Conservation (phyloP, 2,329 filamentous ascomycete genomes). For the Onygenales sp. region DNA sequence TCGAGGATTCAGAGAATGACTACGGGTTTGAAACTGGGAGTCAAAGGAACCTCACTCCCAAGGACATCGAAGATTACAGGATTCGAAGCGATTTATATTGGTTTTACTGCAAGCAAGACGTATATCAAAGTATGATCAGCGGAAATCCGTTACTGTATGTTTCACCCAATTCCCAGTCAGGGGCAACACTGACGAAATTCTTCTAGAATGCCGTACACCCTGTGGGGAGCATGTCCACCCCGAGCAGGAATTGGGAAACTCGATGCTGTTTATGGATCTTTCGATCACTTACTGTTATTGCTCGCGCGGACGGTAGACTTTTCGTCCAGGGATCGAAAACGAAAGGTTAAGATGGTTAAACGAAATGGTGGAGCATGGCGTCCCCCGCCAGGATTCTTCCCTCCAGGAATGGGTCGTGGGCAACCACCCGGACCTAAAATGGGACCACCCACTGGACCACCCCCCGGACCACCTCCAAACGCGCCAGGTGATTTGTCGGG, state of each 20-base stretch:
- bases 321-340: constrained; percentile 61
- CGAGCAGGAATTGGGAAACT: constrained; percentile 67
- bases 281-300: constrained; percentile 77
- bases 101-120: constrained; percentile 94
- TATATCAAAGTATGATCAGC: constrained; percentile 81
- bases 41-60: constrained; percentile 31
- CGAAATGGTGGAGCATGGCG: constrained; percentile 49
- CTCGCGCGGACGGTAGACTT: constrained; percentile 74
- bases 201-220: constrained; percentile 63
- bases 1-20: constrained; percentile 38
- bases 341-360: constrained; percentile 63
- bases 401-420: constrained; percentile 15
- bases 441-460: constrained; percentile 8
- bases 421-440: constrained; percentile 5
- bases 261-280: constrained; percentile 76
- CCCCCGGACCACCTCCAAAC: constrained; percentile 6
- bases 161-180: background rate
- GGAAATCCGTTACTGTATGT: constrained; percentile 78
- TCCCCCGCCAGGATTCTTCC: constrained; percentile 41
- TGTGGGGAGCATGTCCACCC: constrained; percentile 82
- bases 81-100: constrained; percentile 80
- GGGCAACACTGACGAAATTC: constrained; percentile 15
- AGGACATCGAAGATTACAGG: constrained; percentile 71
- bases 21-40: constrained; percentile 12
- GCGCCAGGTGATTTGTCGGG: constrained; percentile 12